phyloP scores from a whole-genome alignment of 2,329 filamentous ascomycete species.

The Epichloe sibirici region DNA sequence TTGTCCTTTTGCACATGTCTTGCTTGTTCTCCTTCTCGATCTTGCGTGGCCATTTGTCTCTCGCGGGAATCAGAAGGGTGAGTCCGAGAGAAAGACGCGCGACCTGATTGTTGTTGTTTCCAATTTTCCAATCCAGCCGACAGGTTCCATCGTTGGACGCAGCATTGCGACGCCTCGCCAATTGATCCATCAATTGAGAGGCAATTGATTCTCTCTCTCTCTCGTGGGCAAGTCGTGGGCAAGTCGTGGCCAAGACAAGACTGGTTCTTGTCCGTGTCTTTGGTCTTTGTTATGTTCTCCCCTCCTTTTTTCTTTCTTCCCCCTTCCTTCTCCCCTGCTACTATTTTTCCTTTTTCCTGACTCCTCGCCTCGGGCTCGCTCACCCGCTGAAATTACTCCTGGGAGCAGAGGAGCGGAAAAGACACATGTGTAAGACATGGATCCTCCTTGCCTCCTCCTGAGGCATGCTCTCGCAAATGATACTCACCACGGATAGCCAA shows the following conservation, averaged over 20 bases:
- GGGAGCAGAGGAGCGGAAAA: not conserved
- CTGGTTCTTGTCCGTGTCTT: not conserved
- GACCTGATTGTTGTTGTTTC: not conserved
- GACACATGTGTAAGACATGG: slow-evolving; percentile 2
- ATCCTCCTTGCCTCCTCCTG: slow-evolving; percentile 1
- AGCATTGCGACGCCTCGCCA: too few species aligned
- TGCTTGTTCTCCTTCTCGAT: not conserved
- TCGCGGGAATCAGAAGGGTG: not conserved
- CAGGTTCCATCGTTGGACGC: too few species aligned
- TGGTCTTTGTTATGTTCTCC: not conserved
- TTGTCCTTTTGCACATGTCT: not conserved
- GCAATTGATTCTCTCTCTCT: not conserved
- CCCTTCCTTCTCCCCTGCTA: not conserved
- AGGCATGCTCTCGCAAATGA: slow-evolving; percentile 7
- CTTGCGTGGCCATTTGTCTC: not conserved
- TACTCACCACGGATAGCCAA: not conserved
- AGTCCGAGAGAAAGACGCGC: not conserved
- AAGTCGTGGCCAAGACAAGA: too few species aligned
- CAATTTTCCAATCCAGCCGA: not conserved
- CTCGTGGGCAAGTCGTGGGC: too few species aligned
- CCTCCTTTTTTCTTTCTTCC: not conserved
- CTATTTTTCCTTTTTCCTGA: too few species aligned
- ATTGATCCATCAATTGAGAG: not conserved
- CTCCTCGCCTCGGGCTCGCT: not conserved
- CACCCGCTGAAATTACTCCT: not conserved